These are phyloP conservation scores for Thraustochytrium aureum DNA, from an alignment of 352 stramenopile species.

Conservation along the genomic window DNA sequence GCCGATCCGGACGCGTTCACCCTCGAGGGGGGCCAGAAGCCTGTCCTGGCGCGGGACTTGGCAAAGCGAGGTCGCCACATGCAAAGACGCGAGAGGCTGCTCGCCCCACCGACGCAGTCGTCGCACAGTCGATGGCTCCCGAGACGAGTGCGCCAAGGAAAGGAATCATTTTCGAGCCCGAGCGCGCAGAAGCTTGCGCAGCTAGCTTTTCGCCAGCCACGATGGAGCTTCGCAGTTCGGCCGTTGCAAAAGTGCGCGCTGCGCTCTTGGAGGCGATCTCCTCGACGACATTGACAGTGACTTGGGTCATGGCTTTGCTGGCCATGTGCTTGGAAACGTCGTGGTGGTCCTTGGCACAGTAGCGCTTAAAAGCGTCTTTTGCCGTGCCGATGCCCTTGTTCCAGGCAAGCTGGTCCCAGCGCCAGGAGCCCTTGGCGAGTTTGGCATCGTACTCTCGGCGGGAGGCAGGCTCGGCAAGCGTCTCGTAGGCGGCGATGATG, in stretches of 20 bases:
- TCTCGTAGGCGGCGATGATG: conserved; percentile 91
- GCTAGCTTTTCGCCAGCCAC: background rate
- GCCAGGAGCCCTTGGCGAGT: background rate
- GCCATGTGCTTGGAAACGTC: background rate
- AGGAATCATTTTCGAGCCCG: background rate
- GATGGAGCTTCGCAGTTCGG: background rate
- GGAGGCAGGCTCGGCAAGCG: conserved; percentile 81
- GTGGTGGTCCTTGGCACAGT: conserved; percentile 8
- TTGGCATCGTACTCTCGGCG: background rate
- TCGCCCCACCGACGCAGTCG: background rate
- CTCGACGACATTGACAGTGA: conserved; percentile 2
- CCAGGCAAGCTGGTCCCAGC: background rate
- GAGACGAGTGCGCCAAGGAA: background rate
- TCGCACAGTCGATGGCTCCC: conserved; percentile 11
- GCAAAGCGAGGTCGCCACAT: too few species aligned
- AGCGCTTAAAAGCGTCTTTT: background rate
- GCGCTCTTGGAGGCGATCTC: background rate
- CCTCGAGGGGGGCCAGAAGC: too few species aligned
- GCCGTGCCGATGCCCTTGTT: background rate
- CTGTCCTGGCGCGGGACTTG: too few species aligned
- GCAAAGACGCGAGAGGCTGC: background rate
- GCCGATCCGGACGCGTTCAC: too few species aligned
- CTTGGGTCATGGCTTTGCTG: background rate
- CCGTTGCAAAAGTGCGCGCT: background rate
- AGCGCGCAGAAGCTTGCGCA: background rate